Evolutionary conservation across 2,329 filamentous ascomycete species (phyloP).

Genomic region (Talaromyces sp.): DNA sequence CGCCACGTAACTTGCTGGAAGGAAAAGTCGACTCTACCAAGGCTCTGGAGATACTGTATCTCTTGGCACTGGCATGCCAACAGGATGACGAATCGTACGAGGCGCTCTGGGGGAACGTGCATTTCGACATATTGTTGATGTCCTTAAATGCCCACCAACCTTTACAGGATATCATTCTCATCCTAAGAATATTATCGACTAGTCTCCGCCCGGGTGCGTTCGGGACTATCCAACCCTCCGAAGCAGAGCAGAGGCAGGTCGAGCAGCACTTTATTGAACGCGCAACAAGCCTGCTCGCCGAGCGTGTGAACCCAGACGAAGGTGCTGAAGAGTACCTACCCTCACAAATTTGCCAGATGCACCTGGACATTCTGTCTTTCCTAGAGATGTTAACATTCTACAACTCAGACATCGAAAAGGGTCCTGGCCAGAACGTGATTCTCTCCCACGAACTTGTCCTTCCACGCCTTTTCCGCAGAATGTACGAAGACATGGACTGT

Average conservation of each 20-base stretch:
- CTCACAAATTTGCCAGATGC: constrained; percentile 35
- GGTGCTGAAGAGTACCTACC: constrained; percentile 34
- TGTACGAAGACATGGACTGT: constrained; percentile 64
- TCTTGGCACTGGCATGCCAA: constrained; percentile 45
- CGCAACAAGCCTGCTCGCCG: constrained; percentile 52
- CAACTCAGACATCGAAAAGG: constrained; percentile 53
- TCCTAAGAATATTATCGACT: constrained; percentile 50
- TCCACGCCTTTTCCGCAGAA: constrained; percentile 66
- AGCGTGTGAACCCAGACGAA: constrained; percentile 43
- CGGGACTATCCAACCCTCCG: constrained; percentile 44
- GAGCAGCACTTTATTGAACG: constrained; percentile 50
- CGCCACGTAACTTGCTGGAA: constrained; percentile 37
- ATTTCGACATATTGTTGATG: constrained; percentile 53
- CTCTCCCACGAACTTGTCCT: constrained; percentile 64
- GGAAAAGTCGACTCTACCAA: constrained; percentile 49
- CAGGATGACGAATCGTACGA: constrained; percentile 35
- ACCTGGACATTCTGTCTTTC: constrained; percentile 39
- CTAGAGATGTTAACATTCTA: constrained; percentile 38
- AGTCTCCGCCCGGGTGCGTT: constrained; percentile 50
- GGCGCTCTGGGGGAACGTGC: constrained; percentile 52
- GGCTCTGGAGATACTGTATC: constrained; percentile 50
- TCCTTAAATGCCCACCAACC: constrained; percentile 54
- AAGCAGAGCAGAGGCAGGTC: constrained; percentile 33
- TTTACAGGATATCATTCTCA: constrained; percentile 49
- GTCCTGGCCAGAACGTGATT: constrained; percentile 56